Evolutionary conservation across 2,329 filamentous ascomycete species (phyloP), one percentile per base, ranked within the genome.

Genomic region (Rhinocladiella mackenziei): DNA sequence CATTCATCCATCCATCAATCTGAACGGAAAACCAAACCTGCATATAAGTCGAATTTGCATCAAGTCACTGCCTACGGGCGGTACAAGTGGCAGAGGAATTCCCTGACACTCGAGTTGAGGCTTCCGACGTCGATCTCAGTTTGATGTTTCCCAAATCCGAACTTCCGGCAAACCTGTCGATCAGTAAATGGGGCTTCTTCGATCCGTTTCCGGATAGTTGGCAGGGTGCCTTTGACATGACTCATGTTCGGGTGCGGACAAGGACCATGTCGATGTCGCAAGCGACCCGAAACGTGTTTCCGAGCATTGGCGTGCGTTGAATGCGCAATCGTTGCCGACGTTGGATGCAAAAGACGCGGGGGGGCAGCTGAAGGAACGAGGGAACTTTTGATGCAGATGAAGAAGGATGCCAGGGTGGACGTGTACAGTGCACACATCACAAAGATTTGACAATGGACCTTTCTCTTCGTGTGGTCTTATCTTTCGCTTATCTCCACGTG

Each of bases 1-100:
- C n/a, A n/a, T 65, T 6, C 61, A 65, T 36, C 60, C 58, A 2
- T 37, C 40, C 9, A 57, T 64, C 31, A 30, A 40, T 25, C 39
- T 51, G 23, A 34, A 13, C n/a, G 10, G 35, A 20, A 40, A 14
- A 15, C 11, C 29, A 7, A 28, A 39, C 13, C 43, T 45, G 7
- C 36, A 36, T 5, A 58, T 62, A n/a, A 28, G 58, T 52, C 20
- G 60, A 63, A 26, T 39, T 63, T 6, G 59, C 56, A n/a, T 52
- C 52, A 9, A 60, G 59, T 11, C 61, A 58, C 29, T 56, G 53
- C 18, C 37, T 60, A 15, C 62, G 60, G 59, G 48, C 57, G 9
- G 43, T 60, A 7, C 54, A 61, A 33, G 51, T 58, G 14, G 54
- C 56, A 9, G 48, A 42, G 10, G 45, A 54, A 25, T 44, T 50